Evolutionary conservation across 164 flowering plant genomes (phyloP).

Genomic region (Magnolia kwangsiensis): DNA sequence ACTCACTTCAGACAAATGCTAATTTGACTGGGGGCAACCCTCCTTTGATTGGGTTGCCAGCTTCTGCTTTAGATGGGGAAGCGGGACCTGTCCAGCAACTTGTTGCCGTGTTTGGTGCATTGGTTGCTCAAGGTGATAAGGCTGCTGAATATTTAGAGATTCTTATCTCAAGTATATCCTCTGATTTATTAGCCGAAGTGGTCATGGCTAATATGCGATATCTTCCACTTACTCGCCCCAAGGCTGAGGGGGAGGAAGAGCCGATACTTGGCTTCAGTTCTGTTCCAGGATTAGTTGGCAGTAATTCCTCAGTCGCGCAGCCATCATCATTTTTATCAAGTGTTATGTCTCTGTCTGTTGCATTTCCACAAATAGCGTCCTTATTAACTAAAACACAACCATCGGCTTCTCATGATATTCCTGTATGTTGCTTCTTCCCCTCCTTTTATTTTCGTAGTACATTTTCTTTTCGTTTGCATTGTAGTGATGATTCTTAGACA

Average conservation of each 20-base stretch:
- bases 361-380: conserved; percentile 47
- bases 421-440: conserved; percentile 22
- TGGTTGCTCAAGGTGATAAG: conserved; percentile 97
- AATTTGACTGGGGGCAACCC: conserved; percentile 18
- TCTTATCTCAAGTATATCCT: conserved; percentile 85
- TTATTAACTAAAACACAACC: conserved; percentile 23
- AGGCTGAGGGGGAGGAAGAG: conserved; percentile 54
- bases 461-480: neutral
- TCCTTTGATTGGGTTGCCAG: conserved; percentile 24
- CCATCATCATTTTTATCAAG: conserved; percentile 44
- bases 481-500: neutral
- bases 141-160: conserved; percentile 73
- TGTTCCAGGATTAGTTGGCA: conserved; percentile 29
- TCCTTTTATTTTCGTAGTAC: neutral
- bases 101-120: conserved; percentile 87
- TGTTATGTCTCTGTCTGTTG: conserved; percentile 43
- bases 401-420: conserved; percentile 26
- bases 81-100: conserved; percentile 89
- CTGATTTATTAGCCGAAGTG: conserved; percentile 92
- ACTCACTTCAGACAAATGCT: conserved; percentile 22
- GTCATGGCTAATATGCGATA: conserved; percentile 82
- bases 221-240: conserved; percentile 56
- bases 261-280: conserved; percentile 19
- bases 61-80: conserved; percentile 36
- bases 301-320: conserved; percentile 36